These are phyloP conservation scores for Boletus huronensis DNA, from an alignment of 768 basidiomycete genomes.

Conservation along the genomic window DNA sequence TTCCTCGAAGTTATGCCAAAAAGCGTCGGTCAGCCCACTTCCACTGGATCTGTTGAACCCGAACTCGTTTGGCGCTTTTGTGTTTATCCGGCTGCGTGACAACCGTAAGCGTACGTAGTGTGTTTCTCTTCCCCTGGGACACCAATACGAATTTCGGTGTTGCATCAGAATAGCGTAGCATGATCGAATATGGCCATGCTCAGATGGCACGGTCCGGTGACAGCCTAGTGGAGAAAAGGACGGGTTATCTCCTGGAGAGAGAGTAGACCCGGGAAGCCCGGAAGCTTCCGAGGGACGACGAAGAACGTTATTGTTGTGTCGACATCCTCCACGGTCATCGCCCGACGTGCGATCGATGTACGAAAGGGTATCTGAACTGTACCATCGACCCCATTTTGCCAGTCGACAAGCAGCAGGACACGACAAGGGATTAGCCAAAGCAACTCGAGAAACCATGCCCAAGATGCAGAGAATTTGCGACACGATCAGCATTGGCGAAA, in stretches of 20 bases:
- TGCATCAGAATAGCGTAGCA: not conserved
- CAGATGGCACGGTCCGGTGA: not conserved
- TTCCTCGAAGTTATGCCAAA: no score
- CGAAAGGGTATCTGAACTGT: not conserved
- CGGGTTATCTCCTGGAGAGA: not conserved
- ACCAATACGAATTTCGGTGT: not conserved
- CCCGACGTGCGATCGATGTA: not conserved
- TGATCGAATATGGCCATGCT: not conserved
- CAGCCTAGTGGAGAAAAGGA: not conserved
- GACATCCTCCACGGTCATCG: not conserved
- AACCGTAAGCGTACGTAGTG: no score
- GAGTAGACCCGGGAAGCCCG: not conserved
- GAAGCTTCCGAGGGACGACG: conserved; percentile 1
- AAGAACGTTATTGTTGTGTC: not conserved
- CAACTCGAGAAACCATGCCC: not conserved
- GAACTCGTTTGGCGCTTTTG: no score
- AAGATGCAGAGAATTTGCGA: conserved; percentile 2
- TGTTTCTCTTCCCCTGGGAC: no score
- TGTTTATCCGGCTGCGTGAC: no score
- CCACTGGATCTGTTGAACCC: no score
- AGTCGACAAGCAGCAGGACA: not conserved
- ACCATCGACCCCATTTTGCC: not conserved
- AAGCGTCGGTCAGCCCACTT: no score
- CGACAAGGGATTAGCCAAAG: not conserved
- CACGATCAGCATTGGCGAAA: conserved; percentile 1